Evolutionary conservation across 2,329 filamentous ascomycete genomes (phyloP).

Genomic region (Seiridium cupressi): DNA sequence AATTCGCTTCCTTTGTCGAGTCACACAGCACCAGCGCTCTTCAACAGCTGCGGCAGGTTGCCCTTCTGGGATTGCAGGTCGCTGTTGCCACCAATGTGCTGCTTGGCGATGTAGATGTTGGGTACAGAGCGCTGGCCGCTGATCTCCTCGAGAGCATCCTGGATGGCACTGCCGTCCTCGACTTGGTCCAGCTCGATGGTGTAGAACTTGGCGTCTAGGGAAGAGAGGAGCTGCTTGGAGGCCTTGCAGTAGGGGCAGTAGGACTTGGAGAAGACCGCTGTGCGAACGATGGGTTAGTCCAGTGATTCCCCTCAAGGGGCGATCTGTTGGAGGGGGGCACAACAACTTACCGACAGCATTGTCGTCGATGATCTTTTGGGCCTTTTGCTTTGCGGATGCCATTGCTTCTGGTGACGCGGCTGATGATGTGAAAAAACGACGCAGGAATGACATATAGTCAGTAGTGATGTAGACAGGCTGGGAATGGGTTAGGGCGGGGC

Average conservation of each 20-base stretch:
- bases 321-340: not conserved
- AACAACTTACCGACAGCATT: conserved; percentile 72
- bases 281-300: not conserved
- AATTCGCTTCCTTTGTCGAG: conserved; percentile 5
- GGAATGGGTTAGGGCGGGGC: not conserved
- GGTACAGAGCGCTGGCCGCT: conserved; percentile 86
- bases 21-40: conserved; percentile 63
- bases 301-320: not conserved
- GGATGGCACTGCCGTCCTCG: conserved; percentile 77
- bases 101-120: conserved; percentile 87
- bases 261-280: conserved; percentile 94
- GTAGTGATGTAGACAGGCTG: not conserved
- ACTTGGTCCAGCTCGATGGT: conserved; percentile 82
- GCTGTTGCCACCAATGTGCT: conserved; percentile 97
- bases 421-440: conserved; percentile 62
- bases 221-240: conserved; percentile 72
- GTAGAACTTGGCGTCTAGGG: conserved; percentile 69
- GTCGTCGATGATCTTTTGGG: conserved; percentile 82
- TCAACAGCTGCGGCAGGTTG: conserved; percentile 65
- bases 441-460: conserved; percentile 61
- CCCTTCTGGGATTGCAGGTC: conserved; percentile 65
- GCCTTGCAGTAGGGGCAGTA: conserved; percentile 92
- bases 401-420: conserved; percentile 64
- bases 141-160: conserved; percentile 78
- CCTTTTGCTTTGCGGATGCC: conserved; percentile 81